These are phyloP conservation scores for Rhynchosporium secalis DNA, from an alignment of 2,329 filamentous ascomycete genomes.

Conservation along the genomic window DNA sequence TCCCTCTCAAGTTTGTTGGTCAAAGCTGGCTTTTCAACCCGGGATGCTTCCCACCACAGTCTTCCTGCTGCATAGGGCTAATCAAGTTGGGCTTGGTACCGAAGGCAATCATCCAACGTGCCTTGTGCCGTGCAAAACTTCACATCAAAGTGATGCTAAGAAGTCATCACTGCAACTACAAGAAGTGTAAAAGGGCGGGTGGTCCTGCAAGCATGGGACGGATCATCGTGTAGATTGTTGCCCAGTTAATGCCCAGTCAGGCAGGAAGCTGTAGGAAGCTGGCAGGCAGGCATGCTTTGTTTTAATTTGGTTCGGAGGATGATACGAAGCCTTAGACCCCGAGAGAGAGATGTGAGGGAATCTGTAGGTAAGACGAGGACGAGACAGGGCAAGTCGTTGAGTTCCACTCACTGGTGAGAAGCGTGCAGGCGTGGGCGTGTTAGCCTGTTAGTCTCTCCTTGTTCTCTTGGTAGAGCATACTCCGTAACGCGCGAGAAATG, in stretches of 20 bases:
- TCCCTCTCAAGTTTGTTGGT: neutral
- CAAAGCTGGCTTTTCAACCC: neutral
- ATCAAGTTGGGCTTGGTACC: neutral
- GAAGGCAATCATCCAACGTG: conserved; percentile 22
- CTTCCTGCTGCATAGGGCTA: neutral
- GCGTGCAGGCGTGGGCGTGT: neutral
- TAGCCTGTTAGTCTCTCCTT: conserved; percentile 7
- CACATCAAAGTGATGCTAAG: conserved; percentile 19
- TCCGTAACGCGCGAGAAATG: conserved; percentile 25
- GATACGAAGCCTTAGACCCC: neutral
- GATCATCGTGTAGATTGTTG: neutral
- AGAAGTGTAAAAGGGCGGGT: conserved; percentile 3
- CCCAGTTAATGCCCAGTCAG: neutral
- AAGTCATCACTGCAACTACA: conserved; percentile 16
- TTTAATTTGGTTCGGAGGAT: conserved; percentile 13
- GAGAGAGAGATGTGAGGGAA: neutral
- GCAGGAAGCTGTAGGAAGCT: neutral
- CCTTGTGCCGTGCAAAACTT: conserved; percentile 25
- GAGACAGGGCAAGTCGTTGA: no score
- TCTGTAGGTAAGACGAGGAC: no score
- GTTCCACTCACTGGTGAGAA: neutral
- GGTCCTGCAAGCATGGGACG: conserved; percentile 7
- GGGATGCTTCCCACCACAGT: neutral
- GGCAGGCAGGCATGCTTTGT: conserved; percentile 14
- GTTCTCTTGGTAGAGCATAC: conserved; percentile 22